These are phyloP conservation scores for Trichoderma koningiopsis DNA, from an alignment of 2,329 filamentous ascomycete species.

Conservation along the genomic window DNA sequence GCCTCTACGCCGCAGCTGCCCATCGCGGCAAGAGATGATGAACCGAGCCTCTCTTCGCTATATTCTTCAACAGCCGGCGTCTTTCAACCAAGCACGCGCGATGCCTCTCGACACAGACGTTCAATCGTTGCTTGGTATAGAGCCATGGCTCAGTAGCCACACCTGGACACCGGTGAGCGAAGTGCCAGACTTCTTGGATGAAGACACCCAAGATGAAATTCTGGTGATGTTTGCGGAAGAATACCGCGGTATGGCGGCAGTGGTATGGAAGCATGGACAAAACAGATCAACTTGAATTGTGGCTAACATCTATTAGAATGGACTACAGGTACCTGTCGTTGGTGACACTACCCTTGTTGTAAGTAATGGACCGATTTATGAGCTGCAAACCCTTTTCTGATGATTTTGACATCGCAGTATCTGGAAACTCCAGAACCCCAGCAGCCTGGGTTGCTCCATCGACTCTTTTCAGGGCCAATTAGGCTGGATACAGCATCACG, in stretches of 20 bases:
- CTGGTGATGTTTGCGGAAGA: slow-evolving; percentile 54
- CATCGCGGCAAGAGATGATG: neutral
- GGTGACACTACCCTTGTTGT: slow-evolving; percentile 44
- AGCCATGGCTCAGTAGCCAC: slow-evolving; percentile 46
- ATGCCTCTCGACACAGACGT: slow-evolving; percentile 34
- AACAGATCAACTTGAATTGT: neutral
- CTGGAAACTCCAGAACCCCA: slow-evolving; percentile 31
- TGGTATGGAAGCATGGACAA: slow-evolving; percentile 43
- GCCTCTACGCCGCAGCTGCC: neutral
- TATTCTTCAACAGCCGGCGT: slow-evolving; percentile 31
- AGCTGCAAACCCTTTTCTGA: neutral
- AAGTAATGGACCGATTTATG: slow-evolving; percentile 29
- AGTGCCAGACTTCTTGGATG: slow-evolving; percentile 49
- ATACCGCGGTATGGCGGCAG: slow-evolving; percentile 62
- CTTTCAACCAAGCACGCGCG: slow-evolving; percentile 34
- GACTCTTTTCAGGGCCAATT: slow-evolving; percentile 36
- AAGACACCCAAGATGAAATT: slow-evolving; percentile 53
- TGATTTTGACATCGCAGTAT: slow-evolving; percentile 26
- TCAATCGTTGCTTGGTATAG: slow-evolving; percentile 31
- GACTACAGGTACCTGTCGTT: slow-evolving; percentile 47
- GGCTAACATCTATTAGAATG: slow-evolving; percentile 47
- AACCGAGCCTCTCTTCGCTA: slow-evolving; percentile 1
- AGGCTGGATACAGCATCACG: slow-evolving; percentile 23
- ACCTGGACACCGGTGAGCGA: slow-evolving; percentile 62
- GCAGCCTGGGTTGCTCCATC: slow-evolving; percentile 44